Evolutionary conservation across 768 basidiomycete genomes (phyloP), one percentile per base, ranked within the genome.

Genomic region (Mycena indigotica): DNA sequence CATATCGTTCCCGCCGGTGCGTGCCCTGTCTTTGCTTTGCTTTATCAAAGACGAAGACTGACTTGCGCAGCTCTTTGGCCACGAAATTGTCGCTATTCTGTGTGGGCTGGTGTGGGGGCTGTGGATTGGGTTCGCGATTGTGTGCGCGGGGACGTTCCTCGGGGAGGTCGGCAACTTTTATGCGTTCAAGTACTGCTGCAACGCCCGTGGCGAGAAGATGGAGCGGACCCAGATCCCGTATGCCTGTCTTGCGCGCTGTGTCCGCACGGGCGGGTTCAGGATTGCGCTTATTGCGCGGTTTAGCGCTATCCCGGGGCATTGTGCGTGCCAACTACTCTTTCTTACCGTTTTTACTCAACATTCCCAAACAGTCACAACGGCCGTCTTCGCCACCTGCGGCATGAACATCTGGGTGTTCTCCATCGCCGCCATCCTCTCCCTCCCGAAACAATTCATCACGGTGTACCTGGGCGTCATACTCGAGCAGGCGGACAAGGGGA

Each of bases 71-170:
- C 82, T 96, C 17, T 95, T 95, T 66, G 95, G 95, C 4, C 94
- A 96, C 61, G 95, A 96, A 78, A 90, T 96, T 55, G 79, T 96
- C 38, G 91, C 91, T 23, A 82, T 95, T 30, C 77, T 96, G 5
- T 93, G 92, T 65, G 95, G 95, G 17, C 71, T 96, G 29, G 91
- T 96, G 2, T 97, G 93, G 92, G 93, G 92, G 2, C 75, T 95
- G 2, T 88, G 95, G 80, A 67, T 80, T 23, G 95, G 94, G 2
- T 96, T 96, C 64, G 95, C 73, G 0, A 95, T 97, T 66, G 91
- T 92, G 17, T 83, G 83, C 2, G 89, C 86, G 5, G 91, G 92
- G 0, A 94, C 93, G 0, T 85, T 93, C 64, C 44, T 95, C 0
- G 94, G 92, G 35, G 93, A 95, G 77, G 74, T 93, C 16, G 93